phyloP scores from a whole-genome alignment of 352 stramenopile species.

The Phytophthora palmivora region DNA sequence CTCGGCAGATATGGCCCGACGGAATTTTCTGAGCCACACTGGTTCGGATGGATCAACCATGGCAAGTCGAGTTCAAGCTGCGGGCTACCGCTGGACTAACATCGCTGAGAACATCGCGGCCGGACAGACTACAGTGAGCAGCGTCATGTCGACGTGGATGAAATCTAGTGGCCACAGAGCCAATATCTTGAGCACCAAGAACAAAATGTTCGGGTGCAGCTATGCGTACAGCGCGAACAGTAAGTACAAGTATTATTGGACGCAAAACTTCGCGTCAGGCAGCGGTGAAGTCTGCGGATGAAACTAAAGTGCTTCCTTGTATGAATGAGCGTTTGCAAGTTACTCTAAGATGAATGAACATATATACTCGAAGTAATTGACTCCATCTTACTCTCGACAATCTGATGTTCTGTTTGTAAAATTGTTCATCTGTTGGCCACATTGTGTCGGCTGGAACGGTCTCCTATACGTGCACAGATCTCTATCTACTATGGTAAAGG shows the following conservation, averaged over 20 bases:
- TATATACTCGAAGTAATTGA: slow-evolving; percentile 7
- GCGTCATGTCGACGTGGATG: slow-evolving; percentile 64
- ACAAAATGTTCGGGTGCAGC: slow-evolving; percentile 38
- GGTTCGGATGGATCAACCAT: slow-evolving; percentile 54
- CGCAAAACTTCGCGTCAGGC: slow-evolving; percentile 51
- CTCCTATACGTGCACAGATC: slow-evolving; percentile 11
- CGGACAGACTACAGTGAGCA: slow-evolving; percentile 44
- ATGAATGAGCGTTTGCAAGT: slow-evolving; percentile 11
- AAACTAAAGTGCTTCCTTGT: slow-evolving; percentile 3
- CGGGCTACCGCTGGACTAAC: slow-evolving; percentile 43
- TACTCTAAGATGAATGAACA: slow-evolving; percentile 11
- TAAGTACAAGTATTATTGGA: slow-evolving; percentile 65
- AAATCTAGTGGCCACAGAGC: slow-evolving; percentile 46
- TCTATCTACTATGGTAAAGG: not conserved
- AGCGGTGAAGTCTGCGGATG: slow-evolving; percentile 29
- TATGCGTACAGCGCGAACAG: slow-evolving; percentile 42
- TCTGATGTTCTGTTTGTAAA: not conserved
- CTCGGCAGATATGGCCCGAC: slow-evolving; percentile 53
- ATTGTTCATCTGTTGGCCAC: not conserved
- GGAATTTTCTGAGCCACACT: slow-evolving; percentile 54
- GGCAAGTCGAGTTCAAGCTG: slow-evolving; percentile 39
- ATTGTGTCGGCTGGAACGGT: not conserved
- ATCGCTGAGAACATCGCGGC: slow-evolving; percentile 64
- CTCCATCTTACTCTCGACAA: not conserved
- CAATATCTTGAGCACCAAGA: slow-evolving; percentile 50